Base-by-base conservation (phyloP, 2,329 filamentous ascomycete genomes). In the Didymellaceae sp. region DNA sequence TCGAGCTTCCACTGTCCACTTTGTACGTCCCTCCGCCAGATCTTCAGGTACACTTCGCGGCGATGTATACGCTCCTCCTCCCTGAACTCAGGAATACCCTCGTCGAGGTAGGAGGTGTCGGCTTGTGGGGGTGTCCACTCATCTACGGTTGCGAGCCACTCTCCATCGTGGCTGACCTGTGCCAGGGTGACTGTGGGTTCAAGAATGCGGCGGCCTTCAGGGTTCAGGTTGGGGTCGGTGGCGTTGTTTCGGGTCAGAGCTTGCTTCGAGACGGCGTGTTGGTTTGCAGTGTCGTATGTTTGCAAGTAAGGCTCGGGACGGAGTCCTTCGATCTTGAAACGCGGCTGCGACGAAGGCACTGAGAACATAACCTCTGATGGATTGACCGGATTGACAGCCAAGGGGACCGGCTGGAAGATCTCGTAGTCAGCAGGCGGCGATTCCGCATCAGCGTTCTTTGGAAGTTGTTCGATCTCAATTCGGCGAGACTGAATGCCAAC, bases 91-190 rank as follows among this genome's bases (percentile, higher is more conserved):
- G 71, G 63, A 42, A 78, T 73, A 2, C 69, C 69, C 55, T 72
- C 68, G 24, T 69, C 65, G 21, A 89, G 71, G 47, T 81, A 81
- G 30, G 83, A 80, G 11, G 89, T 74, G 66, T 97, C 91, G 52
- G 82, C 78, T 10, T 77, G 75, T 8, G 89, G 85, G 1, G 91
- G 91, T 42, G 82, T 81, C 94, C 94, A 99, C 65, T 92, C 89
- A 68, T 99, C 94, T 1, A 96, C 83, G 1, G 91, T 97, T 4
- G 89, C 92, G 49, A 99, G 82, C 92, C 93, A 97, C 58, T 85
- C 82, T 14, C 93, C 93, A 66, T 97, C 88, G 40, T 82, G 78
- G 33, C 89, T 93, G 60, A 94, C 85, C 33, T 86, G 83, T 41
- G 97, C 77, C 47, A 88, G 83, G 6, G 84, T 87, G 37, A 96